phyloP scores from a whole-genome alignment of 176 grass and related monocot genomes.

The bread wheat (Triticum aestivum) region DNA sequence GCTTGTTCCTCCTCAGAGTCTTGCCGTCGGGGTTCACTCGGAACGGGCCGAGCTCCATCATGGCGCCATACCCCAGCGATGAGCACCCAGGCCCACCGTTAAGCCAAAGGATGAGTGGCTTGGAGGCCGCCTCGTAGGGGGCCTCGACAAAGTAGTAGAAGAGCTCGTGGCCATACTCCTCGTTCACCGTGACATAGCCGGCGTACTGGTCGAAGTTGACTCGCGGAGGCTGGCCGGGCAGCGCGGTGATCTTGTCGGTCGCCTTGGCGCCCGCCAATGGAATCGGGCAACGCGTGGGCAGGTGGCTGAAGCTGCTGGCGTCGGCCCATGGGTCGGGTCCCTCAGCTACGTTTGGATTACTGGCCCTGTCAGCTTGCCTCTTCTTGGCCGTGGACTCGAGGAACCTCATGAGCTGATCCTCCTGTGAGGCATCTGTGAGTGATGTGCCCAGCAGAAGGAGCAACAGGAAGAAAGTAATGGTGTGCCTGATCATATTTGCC shows the following conservation, averaged over 20 bases:
- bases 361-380: background rate
- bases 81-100: conserved; percentile 74
- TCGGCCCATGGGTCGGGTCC: conserved; percentile 15
- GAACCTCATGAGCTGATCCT: conserved; percentile 27
- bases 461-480: background rate
- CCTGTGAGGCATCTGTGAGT: conserved; percentile 13
- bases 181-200: conserved; percentile 54
- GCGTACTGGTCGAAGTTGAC: conserved; percentile 47
- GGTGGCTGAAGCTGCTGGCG: conserved; percentile 12
- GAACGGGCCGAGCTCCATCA: conserved; percentile 62
- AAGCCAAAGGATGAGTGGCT: conserved; percentile 60
- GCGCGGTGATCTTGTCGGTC: conserved; percentile 24
- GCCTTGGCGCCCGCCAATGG: conserved; percentile 19
- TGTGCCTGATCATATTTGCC: conserved; percentile 1
- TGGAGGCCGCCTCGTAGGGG: conserved; percentile 2
- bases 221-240: conserved; percentile 46
- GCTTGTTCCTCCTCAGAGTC: conserved; percentile 41
- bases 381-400: conserved; percentile 16
- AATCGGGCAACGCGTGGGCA: background rate
- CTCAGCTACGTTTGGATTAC: background rate
- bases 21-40: conserved; percentile 35
- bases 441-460: background rate
- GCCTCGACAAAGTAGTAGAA: conserved; percentile 73
- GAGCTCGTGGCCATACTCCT: conserved; percentile 25
- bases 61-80: conserved; percentile 43